Evolutionary conservation across 1,284 basidiomycete species (phyloP), one percentile per base, ranked within the genome.

Genomic region (Cryptococcus hybrid): DNA sequence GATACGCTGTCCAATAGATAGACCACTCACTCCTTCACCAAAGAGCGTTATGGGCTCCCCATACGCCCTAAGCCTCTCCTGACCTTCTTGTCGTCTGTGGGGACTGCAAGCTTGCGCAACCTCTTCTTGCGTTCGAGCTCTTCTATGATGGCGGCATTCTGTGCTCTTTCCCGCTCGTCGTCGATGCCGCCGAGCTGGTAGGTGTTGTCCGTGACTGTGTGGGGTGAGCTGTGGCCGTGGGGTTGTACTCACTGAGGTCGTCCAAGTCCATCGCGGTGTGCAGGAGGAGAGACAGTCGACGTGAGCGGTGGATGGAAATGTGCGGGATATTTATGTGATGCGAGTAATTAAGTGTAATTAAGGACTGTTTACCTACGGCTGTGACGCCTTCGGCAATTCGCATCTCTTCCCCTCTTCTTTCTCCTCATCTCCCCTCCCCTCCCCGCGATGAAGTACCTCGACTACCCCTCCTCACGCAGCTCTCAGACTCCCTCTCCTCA

Each of bases 21-120:
- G 24, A 24, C 12, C 4, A 85, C 90, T 75, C 71, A 93, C 91
- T 51, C 91, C 86, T 84, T 99, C 96, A 58, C 93, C 96, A 68
- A 99, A 99, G 39, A 98, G 83, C 5, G 93, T 98, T 64, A 97
- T 92, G 38, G 96, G 96, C 76, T 99, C 91, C 36, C 90, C 92
- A 62, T 96, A 88, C 76, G 95, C 90, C 57, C 96, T 83, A 61
- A 99, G 82, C 55, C 90, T 83, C 46, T 88, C 86, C 89, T 88
- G 65, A 99, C 95, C 62, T 89, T 88, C 67, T 84, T 87, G 78
- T 99, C 96, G 74, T 98, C 94, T 7, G 96, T 99, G 5, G 96
- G 96, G 3, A 99, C 92, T 12, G 94, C 94, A 78, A 98, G 85
- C 59, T 82, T 88, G 60, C 95, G 84, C n/a, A 93, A 89, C 69